These are phyloP conservation scores for Trapa bicornis DNA, from an alignment of 345 rosid genomes.

Conservation along the genomic window DNA sequence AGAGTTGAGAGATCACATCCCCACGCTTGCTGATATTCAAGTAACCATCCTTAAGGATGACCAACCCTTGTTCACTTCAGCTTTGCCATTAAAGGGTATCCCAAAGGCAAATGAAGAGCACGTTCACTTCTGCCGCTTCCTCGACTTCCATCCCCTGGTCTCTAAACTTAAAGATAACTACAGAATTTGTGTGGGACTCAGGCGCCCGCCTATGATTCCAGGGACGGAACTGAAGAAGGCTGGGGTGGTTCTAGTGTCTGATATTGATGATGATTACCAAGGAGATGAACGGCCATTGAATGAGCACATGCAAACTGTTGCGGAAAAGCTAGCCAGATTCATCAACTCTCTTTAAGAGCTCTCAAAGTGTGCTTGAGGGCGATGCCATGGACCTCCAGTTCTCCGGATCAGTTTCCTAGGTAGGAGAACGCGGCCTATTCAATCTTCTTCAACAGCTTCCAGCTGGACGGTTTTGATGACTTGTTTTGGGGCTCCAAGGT, in stretches of 20 bases:
- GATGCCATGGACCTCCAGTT: too few species aligned
- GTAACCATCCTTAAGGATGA: slow-evolving; percentile 25
- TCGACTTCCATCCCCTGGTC: slow-evolving; percentile 24
- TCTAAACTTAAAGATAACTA: slow-evolving; percentile 20
- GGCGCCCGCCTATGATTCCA: slow-evolving; percentile 11
- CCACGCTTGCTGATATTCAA: slow-evolving; percentile 25
- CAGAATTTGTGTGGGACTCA: slow-evolving; percentile 18
- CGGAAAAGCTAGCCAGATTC: slow-evolving; percentile 33
- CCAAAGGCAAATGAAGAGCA: slow-evolving; percentile 35
- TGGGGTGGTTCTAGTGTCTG: slow-evolving; percentile 32
- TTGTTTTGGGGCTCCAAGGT: too few species aligned
- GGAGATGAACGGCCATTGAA: slow-evolving; percentile 27
- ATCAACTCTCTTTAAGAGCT: slow-evolving; percentile 13
- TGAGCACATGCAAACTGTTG: slow-evolving; percentile 23
- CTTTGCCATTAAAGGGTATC: slow-evolving; percentile 32
- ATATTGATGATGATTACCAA: slow-evolving; percentile 30
- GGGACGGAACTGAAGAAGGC: slow-evolving; percentile 31
- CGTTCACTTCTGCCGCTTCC: slow-evolving; percentile 43
- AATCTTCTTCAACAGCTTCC: too few species aligned
- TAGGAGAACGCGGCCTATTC: too few species aligned
- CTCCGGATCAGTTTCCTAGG: too few species aligned
- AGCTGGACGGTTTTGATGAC: too few species aligned
- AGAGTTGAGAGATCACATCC: slow-evolving; percentile 22
- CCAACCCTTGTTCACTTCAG: background rate
- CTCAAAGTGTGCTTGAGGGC: background rate